phyloP scores from a whole-genome alignment of 345 rosid genomes.

The Ceriops zippeliana region DNA sequence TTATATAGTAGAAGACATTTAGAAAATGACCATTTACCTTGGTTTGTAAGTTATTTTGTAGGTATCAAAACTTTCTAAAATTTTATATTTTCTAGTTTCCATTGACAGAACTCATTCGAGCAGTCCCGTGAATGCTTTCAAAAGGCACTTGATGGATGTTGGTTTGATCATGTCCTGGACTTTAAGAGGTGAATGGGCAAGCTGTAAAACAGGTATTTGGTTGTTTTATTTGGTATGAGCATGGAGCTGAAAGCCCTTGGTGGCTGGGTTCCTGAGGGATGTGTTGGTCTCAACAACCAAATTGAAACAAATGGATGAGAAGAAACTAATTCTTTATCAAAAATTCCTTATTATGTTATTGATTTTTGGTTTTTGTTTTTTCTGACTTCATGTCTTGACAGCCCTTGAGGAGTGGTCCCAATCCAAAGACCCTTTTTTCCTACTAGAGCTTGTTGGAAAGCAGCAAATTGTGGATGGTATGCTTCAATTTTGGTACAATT shows the following conservation, averaged over 20 bases:
- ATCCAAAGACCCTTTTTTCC: constrained; percentile 47
- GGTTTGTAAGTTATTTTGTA: constrained; percentile 3
- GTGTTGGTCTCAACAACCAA: not conserved
- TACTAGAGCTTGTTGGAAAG: constrained; percentile 41
- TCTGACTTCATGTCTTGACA: constrained; percentile 26
- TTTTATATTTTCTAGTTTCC: constrained; percentile 59
- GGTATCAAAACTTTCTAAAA: constrained; percentile 40
- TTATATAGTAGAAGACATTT: not conserved
- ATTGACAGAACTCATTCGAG: constrained; percentile 53
- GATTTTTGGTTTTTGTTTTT: constrained; percentile 4
- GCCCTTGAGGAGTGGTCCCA: constrained; percentile 44
- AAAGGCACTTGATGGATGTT: constrained; percentile 58
- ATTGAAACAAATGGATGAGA: not conserved
- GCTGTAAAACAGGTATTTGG: constrained; percentile 42
- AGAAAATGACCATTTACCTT: not conserved
- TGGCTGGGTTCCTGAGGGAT: not conserved
- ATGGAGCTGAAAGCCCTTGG: constrained; percentile 2
- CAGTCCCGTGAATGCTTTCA: constrained; percentile 36
- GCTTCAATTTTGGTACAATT: not conserved
- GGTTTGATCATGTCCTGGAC: constrained; percentile 50
- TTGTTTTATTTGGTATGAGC: constrained; percentile 4
- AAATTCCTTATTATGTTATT: not conserved
- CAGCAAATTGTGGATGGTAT: constrained; percentile 34
- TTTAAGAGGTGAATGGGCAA: constrained; percentile 43
- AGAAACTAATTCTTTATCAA: not conserved